phyloP scores from a whole-genome alignment of 2,329 filamentous ascomycete genomes.

The Aspergillus sp. region DNA sequence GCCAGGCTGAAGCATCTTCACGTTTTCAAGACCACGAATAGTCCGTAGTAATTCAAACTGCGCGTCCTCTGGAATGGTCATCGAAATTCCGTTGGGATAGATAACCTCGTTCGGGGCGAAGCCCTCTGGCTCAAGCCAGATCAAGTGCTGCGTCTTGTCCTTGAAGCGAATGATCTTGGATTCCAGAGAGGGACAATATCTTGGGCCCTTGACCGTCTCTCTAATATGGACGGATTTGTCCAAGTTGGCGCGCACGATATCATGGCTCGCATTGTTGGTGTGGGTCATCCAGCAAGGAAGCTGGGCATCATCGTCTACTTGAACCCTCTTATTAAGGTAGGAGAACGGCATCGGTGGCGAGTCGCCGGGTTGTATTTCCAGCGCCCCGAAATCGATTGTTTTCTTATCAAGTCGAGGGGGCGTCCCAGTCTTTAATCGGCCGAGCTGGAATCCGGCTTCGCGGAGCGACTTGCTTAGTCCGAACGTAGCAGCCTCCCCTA shows the following conservation, averaged over 20 bases:
- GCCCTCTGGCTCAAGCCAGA: constrained; percentile 97
- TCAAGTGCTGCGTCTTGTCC: constrained; percentile 78
- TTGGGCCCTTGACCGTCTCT: constrained; percentile 89
- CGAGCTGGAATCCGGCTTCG: constrained; percentile 86
- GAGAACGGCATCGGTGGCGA: constrained; percentile 88
- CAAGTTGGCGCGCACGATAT: constrained; percentile 84
- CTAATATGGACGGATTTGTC: constrained; percentile 96
- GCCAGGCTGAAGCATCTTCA: constrained; percentile 88
- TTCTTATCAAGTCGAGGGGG: constrained; percentile 82
- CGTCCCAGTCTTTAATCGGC: constrained; percentile 92
- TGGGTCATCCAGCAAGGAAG: constrained; percentile 84
- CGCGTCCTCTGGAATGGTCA: constrained; percentile 89
- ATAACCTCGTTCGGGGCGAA: constrained; percentile 81
- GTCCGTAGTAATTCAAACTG: constrained; percentile 86
- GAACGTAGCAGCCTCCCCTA: constrained; percentile 92
- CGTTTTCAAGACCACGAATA: constrained; percentile 84
- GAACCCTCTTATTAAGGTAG: constrained; percentile 78
- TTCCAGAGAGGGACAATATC: constrained; percentile 95
- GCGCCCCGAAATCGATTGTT: constrained; percentile 75
- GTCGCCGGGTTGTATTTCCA: constrained; percentile 80
- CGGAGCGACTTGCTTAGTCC: constrained; percentile 88
- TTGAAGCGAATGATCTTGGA: constrained; percentile 90
- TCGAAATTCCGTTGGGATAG: constrained; percentile 95
- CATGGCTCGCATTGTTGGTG: constrained; percentile 82
- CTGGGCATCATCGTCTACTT: constrained; percentile 72